Percentiles rank a stretch among this genome's conserved stretches.
phyloP scores from a whole-genome alignment of 139 green algal genomes.

The Diplosphaera chodatii region DNA sequence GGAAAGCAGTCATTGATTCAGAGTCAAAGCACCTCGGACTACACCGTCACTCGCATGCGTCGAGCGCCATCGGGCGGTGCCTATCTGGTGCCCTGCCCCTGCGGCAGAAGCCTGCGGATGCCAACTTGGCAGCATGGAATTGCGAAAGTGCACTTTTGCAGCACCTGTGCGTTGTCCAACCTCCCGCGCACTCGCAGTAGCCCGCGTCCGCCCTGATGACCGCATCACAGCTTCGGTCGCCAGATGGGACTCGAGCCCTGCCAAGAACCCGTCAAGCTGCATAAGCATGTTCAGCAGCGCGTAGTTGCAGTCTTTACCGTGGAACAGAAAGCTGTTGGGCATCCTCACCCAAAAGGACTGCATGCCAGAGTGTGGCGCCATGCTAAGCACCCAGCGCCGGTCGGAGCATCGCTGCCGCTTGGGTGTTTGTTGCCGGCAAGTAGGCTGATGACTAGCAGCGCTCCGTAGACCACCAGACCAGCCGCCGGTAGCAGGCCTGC shows the following conservation, averaged over 20 bases:
- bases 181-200: slow-evolving; percentile 12
- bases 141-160: not conserved
- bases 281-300: too few relatives aligned
- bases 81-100: too few relatives aligned
- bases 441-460: not conserved
- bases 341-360: not conserved
- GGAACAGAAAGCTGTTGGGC: too few relatives aligned
- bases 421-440: too few relatives aligned
- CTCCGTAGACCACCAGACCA: not conserved
- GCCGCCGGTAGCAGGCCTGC: not conserved
- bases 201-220: slow-evolving; percentile 8
- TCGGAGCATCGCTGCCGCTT: too few relatives aligned
- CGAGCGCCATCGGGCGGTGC: too few relatives aligned
- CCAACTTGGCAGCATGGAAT: slow-evolving; percentile 12
- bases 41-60: too few relatives aligned
- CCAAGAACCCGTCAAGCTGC: too few relatives aligned
- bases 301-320: too few relatives aligned
- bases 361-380: not conserved
- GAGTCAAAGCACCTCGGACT: too few relatives aligned
- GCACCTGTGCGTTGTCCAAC: slow-evolving; percentile 6
- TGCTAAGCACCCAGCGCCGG: not conserved
- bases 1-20: too few relatives aligned
- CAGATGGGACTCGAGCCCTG: slow-evolving; percentile 3
- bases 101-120: slow-evolving; percentile 10
- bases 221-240: slow-evolving; percentile 9